Base-by-base conservation (phyloP, 345 rosid species). In the Heritiera fomes region DNA sequence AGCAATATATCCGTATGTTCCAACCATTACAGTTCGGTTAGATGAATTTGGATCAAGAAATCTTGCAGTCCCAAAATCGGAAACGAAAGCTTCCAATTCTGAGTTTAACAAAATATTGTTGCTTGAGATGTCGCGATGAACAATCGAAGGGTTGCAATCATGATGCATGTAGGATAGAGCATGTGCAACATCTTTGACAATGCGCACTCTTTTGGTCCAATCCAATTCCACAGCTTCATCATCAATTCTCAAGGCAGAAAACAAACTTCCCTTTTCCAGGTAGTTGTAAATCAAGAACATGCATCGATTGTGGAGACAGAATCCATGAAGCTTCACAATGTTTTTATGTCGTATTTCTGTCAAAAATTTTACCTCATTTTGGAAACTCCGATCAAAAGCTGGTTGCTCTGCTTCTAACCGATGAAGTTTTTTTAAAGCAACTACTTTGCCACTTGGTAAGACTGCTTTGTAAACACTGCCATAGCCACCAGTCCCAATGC, bases 351-450 rank as follows among this genome's bases (percentile, higher is more conserved):
- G 41, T 12, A 75, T 75, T 7, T 60, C 38, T 1, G 75, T 67
- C 6, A 80, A 20, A 6, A 53, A 7, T 43, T 67, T 34, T 4
- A 50, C 53, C 63, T 80, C 79, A 5, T 75, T 59, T 10, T 40
- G n/a, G 23, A 60, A 75, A 70, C 76, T 75, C 53, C 53, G 46
- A 30, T 69, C 14, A 11, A 47, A 80, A 14, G 63, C 46, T 4
- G 45, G 32, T 8, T 60, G 64, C 43, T 75, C 79, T 1, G 70
- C 61, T 40, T 75, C 76, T 0, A 30, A 59, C 1, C 6, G 20
- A 41, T 80, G 79, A 40, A 80, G 76, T 43, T 80, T 80, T 68
- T 80, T 80, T 3, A 80, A 41, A 40, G 83, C 83, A 52, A 81
- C 49, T 8, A 64, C 50, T 41, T 18, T 43, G 2, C 68, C 80